Evolutionary conservation across 306 rosid species (phyloP), one percentile per base, ranked within the genome.

Genomic region (Purshia tridentata): DNA sequence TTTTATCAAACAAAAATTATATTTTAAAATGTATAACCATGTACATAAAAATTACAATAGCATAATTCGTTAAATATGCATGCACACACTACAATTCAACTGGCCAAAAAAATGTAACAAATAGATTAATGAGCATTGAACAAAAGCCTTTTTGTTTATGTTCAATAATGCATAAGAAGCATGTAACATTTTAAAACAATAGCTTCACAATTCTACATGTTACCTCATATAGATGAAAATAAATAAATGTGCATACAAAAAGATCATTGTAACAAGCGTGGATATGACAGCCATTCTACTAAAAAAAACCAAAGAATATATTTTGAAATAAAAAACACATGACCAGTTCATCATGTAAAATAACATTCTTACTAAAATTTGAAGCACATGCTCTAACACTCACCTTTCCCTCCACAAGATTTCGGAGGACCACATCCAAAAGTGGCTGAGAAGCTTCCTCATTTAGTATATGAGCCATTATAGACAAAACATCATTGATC

Each of bases 361-460:
- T 16, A 64, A 45, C 16, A 44, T 4, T 51, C 56, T 72, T 42
- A 64, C 10, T 14, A 60, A 54, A 19, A 63, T 22, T 22, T 47
- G 11, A 39, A 64, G 51, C 45, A 44, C 29, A 46, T 44, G 41
- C 9, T 59, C 67, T 47, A 65, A 66, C 61, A 76, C 81, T 83
- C 82, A 86, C 99, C 77, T 81, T 85, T 84, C 66, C 87, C 18
- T 84, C 88, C 23, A 94, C 55, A 69, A 94, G 89, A 83, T 91
- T 94, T 58, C 41, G 87, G 65, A 94, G 83, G 82, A 94, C 73
- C 78, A 90, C 87, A 78, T 87, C 90, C 85, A 91, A 80, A 29
- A 91, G 91, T 63, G 74, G 76, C 77, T 80, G 89, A 75, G 92
- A 85, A 71, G 86, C 86, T 80, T 90, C 96, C 85, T 91, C 88